Conservation (phyloP, 257 asterid species). For the Gardenia jasminoides region DNA sequence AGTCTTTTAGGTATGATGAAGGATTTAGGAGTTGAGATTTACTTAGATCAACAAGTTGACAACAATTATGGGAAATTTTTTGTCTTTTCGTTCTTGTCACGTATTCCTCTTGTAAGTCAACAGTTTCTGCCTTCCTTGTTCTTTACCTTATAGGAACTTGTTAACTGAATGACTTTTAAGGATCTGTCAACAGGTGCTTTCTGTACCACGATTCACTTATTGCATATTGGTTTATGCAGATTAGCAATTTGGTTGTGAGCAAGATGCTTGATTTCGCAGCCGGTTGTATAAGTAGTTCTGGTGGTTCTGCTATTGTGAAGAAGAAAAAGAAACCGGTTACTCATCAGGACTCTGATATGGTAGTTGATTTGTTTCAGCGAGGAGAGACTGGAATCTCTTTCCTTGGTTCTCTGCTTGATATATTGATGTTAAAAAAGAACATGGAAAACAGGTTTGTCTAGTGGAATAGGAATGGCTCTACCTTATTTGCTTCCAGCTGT, state of each 20-base stretch:
- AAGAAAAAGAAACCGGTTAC: conserved; percentile 52
- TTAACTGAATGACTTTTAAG: neutral
- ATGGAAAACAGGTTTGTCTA: conserved; percentile 58
- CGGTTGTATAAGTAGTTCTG: conserved; percentile 34
- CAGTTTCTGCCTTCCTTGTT: neutral
- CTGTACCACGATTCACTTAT: neutral
- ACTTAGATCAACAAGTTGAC: neutral
- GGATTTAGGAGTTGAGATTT: neutral
- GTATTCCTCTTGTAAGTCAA: neutral
- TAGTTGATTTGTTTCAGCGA: conserved; percentile 26
- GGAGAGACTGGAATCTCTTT: conserved; percentile 43
- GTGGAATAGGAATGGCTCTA: neutral
- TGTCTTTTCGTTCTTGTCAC: no score
- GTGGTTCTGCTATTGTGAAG: conserved; percentile 44
- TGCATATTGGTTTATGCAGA: conserved; percentile 49
- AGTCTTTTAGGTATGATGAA: neutral
- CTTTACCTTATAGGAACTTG: neutral
- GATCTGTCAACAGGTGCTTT: neutral
- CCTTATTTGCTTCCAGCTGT: neutral
- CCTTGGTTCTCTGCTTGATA: conserved; percentile 71
- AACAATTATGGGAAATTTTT: neutral
- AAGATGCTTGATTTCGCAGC: conserved; percentile 53
- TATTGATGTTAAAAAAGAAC: conserved; percentile 67
- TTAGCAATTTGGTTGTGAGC: conserved; percentile 45
- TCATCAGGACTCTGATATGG: conserved; percentile 28